These are phyloP conservation scores for Cercospora janseana DNA, from an alignment of 2,329 filamentous ascomycete genomes.

Conservation along the genomic window DNA sequence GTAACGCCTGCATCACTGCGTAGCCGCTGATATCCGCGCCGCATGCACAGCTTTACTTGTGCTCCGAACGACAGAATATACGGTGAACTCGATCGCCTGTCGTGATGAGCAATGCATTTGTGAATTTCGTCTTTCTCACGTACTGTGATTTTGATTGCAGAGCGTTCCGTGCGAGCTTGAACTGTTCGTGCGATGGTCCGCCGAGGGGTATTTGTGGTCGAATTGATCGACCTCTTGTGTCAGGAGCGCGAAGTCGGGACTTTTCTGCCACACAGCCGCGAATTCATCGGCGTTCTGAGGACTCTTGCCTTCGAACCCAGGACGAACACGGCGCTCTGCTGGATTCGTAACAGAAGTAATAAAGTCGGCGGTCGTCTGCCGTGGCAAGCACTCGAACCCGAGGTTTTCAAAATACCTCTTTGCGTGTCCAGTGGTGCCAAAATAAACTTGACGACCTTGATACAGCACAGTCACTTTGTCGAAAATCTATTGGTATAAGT, in stretches of 20 bases:
- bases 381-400: conserved; percentile 65
- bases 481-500: conserved; percentile 45
- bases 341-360: conserved; percentile 67
- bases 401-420: conserved; percentile 65
- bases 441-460: conserved; percentile 75
- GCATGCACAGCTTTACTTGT: conserved; percentile 54
- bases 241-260: conserved; percentile 41
- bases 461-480: conserved; percentile 74
- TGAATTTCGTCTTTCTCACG: background rate
- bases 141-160: conserved; percentile 1
- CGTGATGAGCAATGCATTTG: background rate
- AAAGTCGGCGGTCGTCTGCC: conserved; percentile 69
- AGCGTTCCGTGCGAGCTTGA: conserved; percentile 1
- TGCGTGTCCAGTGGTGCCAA: conserved; percentile 60
- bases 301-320: conserved; percentile 60
- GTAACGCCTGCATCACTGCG: conserved; percentile 54
- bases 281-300: conserved; percentile 71
- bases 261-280: conserved; percentile 51
- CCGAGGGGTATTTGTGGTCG: background rate
- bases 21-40: conserved; percentile 52
- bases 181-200: background rate
- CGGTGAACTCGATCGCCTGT: background rate
- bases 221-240: background rate
- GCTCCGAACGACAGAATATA: conserved; percentile 42
- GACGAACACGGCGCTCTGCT: conserved; percentile 53